Percentiles rank a stretch among this genome's conserved stretches.
Conservation (phyloP, 257 asterid species). For the Solanum ossicruentum region DNA sequence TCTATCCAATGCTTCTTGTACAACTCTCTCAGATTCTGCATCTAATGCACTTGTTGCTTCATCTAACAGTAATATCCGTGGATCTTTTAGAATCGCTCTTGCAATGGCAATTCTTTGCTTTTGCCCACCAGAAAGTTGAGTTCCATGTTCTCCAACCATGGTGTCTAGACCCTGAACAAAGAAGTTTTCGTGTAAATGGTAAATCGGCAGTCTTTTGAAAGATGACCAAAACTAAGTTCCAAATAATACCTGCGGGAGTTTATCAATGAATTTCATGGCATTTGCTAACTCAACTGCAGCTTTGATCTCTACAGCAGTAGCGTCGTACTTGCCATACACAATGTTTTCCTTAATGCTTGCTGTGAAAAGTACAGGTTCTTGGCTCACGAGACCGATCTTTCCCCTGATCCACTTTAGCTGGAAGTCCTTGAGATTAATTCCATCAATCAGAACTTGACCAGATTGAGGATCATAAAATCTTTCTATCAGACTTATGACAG, state of each 20-base stretch:
- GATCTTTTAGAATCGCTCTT: constrained; percentile 69
- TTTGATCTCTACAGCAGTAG: constrained; percentile 49
- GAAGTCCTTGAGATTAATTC: constrained; percentile 53
- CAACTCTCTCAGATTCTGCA: constrained; percentile 81
- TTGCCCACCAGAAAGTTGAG: constrained; percentile 92
- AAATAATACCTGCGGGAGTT: constrained; percentile 52
- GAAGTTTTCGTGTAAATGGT: not conserved
- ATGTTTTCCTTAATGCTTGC: constrained; percentile 73
- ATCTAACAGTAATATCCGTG: constrained; percentile 63
- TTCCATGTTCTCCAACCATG: constrained; percentile 77
- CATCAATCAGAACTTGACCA: constrained; percentile 66
- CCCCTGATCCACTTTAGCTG: constrained; percentile 82
- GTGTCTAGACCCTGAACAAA: constrained; percentile 52
- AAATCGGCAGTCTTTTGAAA: not conserved
- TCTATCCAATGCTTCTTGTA: constrained; percentile 75
- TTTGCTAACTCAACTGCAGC: constrained; percentile 61
- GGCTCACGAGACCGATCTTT: constrained; percentile 77
- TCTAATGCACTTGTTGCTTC: constrained; percentile 90
- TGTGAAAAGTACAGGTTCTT: constrained; percentile 65
- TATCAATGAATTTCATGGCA: constrained; percentile 68
- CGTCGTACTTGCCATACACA: constrained; percentile 60
- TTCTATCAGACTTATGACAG: constrained; percentile 60
- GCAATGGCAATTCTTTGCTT: constrained; percentile 85
- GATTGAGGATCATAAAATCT: constrained; percentile 70
- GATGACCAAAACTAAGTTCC: not conserved